Base-by-base conservation (phyloP, 2,329 filamentous ascomycete species). In the Fusarium sp. region DNA sequence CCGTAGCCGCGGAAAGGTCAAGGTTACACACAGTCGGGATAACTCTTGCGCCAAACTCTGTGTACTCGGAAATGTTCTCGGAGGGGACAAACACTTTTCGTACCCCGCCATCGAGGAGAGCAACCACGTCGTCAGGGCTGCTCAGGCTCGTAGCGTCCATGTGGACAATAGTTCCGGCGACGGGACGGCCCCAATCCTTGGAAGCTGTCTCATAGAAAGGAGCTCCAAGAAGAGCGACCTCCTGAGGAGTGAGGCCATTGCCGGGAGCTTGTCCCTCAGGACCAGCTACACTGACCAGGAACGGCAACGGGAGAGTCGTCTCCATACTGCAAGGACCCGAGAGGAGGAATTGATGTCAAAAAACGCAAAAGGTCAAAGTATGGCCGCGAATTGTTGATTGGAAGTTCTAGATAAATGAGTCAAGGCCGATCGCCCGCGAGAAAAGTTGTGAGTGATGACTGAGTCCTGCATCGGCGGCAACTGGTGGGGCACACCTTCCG, bases 71-170 rank as follows among this genome's bases (percentile, higher is more conserved):
- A 63, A 97, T 85, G 80, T 95, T 93, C 66, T 91, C 88, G 57
- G 91, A 89, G 20, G 89, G 89, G 60, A 98, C 93, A 81, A 98
- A 97, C 71, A 97, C 92, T 81, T 93, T 97, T 62, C 91, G 90
- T 8, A 95, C 95, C 69, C 97, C 97, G 73, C 91, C 90, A 81
- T 99, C 94, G 65, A 99, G 90, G 38, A 98, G 88, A 56, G 93
- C 89, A 63, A 96, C 85, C 38, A 98, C 87, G 73, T 97, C 93
- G 75, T 95, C 92, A 65, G 87, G 86, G 13, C 91, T 91, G 35
- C 89, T 82, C 42, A 98, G 87, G 25, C 85, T 84, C 6, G 93
- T 92, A 60, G 92, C 95, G 78, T 98, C 94, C 75, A 98, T 89
- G 81, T 93, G 95, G 74, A 94, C 89, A 74, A 88, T 86, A 73